Base-by-base conservation (phyloP, 805 yeast genomes). In the Suhomyces canberraensis region DNA sequence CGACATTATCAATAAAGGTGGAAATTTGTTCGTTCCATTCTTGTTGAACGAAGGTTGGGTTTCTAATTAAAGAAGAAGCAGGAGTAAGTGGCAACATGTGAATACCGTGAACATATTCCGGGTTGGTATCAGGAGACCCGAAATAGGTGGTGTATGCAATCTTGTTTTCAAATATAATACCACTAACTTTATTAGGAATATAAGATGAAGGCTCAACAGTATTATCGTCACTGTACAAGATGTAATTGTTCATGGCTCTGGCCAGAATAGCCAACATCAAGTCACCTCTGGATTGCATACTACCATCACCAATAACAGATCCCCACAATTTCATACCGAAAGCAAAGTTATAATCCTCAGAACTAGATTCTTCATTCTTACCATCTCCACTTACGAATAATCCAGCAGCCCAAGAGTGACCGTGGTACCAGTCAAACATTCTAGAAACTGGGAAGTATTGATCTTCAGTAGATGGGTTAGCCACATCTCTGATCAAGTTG, bases 1-100 rank as follows among this genome's bases (percentile, higher is more conserved):
- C 64, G 6, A 79, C 61, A 2, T 50, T 44, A 18, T 51, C 66
- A 14, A 73, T 66, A 17, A 76, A 52, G 0, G 55, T 30, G 8
- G 50, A 24, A 18, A 55, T 41, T 19, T 45, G 46, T 17, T 47
- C 45, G n/a, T 35, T 18, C 59, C 59, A 54, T 36, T 54, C 58
- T 31, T 51, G 42, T 37, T 50, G 19, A 59, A 51, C 45, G 28
- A 36, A 53, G 2, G 41, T 30, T 6, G 48, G 38, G 11, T 41
- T 39, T 40, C 58, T 43, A 29, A 51, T 40, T 35, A 51, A 36
- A 4, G 51, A 44, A 8, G 54, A 49, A 9, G 51, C 57, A 3
- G 58, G 55, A 2, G 57, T 52, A 37, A 52, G 48, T 8, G 58
- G 58, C 36, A 52, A 38, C 58, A 53, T 52, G 40, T 53, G 56